A percentile compares a stretch with the other conserved stretches of the same genome.
These are phyloP conservation scores for Solanum habrochaites DNA, from an alignment of 257 asterid genomes.

Conservation along the genomic window DNA sequence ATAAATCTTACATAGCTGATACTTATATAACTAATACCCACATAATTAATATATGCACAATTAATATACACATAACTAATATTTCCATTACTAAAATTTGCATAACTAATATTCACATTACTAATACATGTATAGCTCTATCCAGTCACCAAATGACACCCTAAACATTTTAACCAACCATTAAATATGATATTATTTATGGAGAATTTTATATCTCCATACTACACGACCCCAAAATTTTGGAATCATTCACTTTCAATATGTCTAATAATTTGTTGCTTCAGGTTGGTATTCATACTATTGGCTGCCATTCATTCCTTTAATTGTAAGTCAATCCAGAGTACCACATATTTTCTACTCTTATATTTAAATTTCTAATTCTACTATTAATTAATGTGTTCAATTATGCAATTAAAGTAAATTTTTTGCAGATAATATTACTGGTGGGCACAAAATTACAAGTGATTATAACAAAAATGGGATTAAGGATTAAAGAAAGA, in stretches of 20 bases:
- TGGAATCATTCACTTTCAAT: not conserved
- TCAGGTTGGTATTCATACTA: not conserved
- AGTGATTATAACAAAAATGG: not conserved
- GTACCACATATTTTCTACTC: not conserved
- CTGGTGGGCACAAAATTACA: not conserved
- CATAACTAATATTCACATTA: too few species aligned
- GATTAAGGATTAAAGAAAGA: not conserved
- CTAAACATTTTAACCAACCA: too few species aligned
- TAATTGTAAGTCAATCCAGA: not conserved
- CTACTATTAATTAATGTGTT: not conserved
- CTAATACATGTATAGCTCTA: too few species aligned
- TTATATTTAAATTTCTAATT: not conserved
- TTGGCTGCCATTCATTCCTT: slow-evolving; percentile 3
- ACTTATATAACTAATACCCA: too few species aligned
- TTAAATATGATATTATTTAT: not conserved
- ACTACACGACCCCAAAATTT: not conserved
- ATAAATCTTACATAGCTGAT: too few species aligned
- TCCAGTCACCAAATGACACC: too few species aligned
- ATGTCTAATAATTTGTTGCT: not conserved
- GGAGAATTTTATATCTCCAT: too few species aligned
- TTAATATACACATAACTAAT: too few species aligned
- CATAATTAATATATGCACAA: too few species aligned
- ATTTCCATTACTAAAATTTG: too few species aligned
- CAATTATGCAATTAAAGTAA: not conserved
- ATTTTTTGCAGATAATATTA: not conserved